Evolutionary conservation across 1,284 basidiomycete species (phyloP).

Genomic region (Tilletia caries): DNA sequence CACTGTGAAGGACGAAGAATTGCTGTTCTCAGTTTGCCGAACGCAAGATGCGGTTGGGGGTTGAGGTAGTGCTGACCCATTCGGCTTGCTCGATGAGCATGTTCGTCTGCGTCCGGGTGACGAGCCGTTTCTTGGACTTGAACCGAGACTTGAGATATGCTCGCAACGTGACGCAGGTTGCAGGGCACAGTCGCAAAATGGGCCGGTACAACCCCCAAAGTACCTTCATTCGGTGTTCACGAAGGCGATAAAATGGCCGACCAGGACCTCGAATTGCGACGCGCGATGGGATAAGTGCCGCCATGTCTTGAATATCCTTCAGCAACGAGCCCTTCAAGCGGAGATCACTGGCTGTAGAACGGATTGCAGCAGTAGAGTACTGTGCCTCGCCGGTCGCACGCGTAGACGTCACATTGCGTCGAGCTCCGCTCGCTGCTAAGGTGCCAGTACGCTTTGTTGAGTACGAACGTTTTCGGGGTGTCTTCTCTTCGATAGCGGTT

Average conservation of each 20-base stretch:
- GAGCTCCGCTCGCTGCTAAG: not conserved
- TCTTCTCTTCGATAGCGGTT: not conserved
- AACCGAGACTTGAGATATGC: slow-evolving; percentile 5
- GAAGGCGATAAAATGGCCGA: not conserved
- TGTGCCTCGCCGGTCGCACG: not conserved
- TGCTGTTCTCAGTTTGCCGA: too few relatives aligned
- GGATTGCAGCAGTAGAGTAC: not conserved
- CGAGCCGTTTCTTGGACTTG: not conserved
- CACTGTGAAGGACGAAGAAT: too few relatives aligned
- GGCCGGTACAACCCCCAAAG: slow-evolving; percentile 35
- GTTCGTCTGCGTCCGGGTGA: not conserved
- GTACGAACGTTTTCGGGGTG: not conserved
- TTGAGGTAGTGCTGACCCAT: not conserved
- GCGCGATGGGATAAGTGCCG: slow-evolving; percentile 28
- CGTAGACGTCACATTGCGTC: not conserved
- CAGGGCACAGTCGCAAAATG: slow-evolving; percentile 23
- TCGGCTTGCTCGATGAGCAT: not conserved
- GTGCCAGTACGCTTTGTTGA: not conserved
- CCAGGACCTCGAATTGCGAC: not conserved
- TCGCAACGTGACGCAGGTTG: not conserved
- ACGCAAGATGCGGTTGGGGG: not conserved
- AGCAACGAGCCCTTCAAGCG: slow-evolving; percentile 5
- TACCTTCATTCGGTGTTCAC: slow-evolving; percentile 23
- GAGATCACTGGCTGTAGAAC: slow-evolving; percentile 14
- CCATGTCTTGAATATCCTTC: slow-evolving; percentile 20